Evolutionary conservation across 1,139 yeast species (phyloP), one percentile per base, ranked within the genome.

Genomic region (Candida sp.): DNA sequence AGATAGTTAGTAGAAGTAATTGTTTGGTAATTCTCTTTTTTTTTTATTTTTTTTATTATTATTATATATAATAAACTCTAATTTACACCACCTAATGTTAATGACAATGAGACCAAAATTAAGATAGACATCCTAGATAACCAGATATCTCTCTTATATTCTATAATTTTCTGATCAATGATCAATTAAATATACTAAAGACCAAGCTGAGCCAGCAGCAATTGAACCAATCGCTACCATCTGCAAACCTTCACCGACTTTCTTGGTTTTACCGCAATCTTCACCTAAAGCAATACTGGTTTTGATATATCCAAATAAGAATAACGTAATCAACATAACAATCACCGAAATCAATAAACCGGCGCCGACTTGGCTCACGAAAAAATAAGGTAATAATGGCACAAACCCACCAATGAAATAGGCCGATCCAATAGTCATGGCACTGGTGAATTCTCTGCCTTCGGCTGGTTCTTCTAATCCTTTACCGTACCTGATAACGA

Each of bases 141-240:
- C n/a, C n/a, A n/a, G n/a, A n/a, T n/a, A n/a, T n/a, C n/a, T n/a
- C n/a, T n/a, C n/a, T n/a, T n/a, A n/a, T n/a, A n/a, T n/a, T n/a
- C n/a, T n/a, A n/a, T n/a, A n/a, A n/a, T n/a, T n/a, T n/a, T n/a
- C n/a, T n/a, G 35, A 30, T 47, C 43, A 59, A 42, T 58, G 58
- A 49, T 85, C 96, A 50, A 90, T 83, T 50, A 84, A 67, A 60
- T 83, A 85, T 38, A 93, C 98, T 60, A 91, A 78, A 38, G 82
- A 82, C 97, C 97, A 93, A 21, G 99, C 98, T 22, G 96, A 88
- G 5, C 96, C 96, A 4, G 99, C 99, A 22, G 99, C 99, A 30
- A 87, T 69, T 15, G 97, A 95, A 36, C 99, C 99, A 42, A 89
- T 91, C 21, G 86, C 68, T 45, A 90, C 84, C 98, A 93, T 93